These are phyloP conservation scores for Onygenales sp. DNA, from an alignment of 2,329 filamentous ascomycete genomes.

Conservation along the genomic window DNA sequence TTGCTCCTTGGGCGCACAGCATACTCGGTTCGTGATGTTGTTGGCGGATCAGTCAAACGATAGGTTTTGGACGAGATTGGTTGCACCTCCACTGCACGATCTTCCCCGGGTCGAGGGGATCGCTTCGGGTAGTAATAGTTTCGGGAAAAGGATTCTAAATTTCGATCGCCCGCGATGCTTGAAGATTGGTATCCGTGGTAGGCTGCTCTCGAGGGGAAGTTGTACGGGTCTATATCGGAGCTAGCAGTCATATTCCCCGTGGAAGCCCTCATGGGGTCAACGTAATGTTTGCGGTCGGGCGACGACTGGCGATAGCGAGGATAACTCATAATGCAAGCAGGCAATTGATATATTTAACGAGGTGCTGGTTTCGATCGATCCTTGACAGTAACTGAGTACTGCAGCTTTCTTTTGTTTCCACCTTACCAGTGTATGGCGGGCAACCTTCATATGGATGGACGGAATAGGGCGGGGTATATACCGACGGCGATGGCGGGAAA, in stretches of 20 bases:
- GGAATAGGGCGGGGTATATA: no score
- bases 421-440: no score
- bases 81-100: conserved; percentile 23
- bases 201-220: conserved; percentile 16
- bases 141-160: conserved; percentile 11
- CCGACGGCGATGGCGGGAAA: no score
- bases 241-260: conserved; percentile 29
- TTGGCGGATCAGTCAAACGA: conserved; percentile 20
- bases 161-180: conserved; percentile 13
- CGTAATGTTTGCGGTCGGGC: conserved; percentile 22
- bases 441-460: no score
- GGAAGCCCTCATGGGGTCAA: conserved; percentile 31
- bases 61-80: conserved; percentile 24
- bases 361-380: no score
- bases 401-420: no score
- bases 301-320: conserved; percentile 26
- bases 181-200: conserved; percentile 24
- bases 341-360: not conserved
- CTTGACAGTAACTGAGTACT: no score
- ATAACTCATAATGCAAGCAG: conserved; percentile 17
- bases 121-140: conserved; percentile 4
- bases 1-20: conserved; percentile 28
- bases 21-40: conserved; percentile 29
- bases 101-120: conserved; percentile 14
- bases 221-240: conserved; percentile 26